phyloP scores from a whole-genome alignment of 768 basidiomycete genomes.

The Suillus subalutaceus region DNA sequence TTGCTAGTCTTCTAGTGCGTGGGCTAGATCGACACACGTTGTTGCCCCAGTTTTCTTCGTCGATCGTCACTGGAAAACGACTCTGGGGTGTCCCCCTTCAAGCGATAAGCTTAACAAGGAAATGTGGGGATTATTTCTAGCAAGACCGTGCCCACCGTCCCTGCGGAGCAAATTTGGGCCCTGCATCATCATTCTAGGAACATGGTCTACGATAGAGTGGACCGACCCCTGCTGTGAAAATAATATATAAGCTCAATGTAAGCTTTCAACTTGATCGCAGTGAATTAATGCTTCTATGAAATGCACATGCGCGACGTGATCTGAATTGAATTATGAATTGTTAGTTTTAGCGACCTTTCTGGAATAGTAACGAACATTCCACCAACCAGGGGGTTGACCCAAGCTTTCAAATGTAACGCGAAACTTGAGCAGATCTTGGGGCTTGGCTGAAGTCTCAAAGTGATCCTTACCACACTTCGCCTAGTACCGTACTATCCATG shows the following conservation, averaged over 20 bases:
- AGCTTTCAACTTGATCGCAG: background rate
- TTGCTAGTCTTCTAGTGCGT: background rate
- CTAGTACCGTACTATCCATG: too few relatives aligned
- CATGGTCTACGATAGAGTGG: background rate
- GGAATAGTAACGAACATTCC: background rate
- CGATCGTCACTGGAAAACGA: background rate
- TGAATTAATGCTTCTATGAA: background rate
- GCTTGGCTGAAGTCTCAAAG: background rate
- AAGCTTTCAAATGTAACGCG: background rate
- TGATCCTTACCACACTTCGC: too few relatives aligned
- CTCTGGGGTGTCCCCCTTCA: background rate
- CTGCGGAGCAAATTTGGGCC: background rate
- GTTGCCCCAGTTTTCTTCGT: background rate
- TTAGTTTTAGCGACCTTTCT: background rate
- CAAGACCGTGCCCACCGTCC: background rate
- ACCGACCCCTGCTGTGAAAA: slow-evolving; percentile 5
- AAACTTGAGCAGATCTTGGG: background rate
- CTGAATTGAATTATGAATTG: background rate
- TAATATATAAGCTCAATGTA: background rate
- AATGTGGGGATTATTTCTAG: background rate
- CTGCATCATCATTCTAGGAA: slow-evolving; percentile 1
- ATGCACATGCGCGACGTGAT: background rate
- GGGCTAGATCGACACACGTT: background rate
- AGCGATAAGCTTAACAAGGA: background rate
- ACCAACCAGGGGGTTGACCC: background rate